A percentile compares a stretch with the other conserved stretches of the same genome.
Conservation (phyloP, 2,329 filamentous ascomycete genomes). For the Dryadomyces sulphureus region DNA sequence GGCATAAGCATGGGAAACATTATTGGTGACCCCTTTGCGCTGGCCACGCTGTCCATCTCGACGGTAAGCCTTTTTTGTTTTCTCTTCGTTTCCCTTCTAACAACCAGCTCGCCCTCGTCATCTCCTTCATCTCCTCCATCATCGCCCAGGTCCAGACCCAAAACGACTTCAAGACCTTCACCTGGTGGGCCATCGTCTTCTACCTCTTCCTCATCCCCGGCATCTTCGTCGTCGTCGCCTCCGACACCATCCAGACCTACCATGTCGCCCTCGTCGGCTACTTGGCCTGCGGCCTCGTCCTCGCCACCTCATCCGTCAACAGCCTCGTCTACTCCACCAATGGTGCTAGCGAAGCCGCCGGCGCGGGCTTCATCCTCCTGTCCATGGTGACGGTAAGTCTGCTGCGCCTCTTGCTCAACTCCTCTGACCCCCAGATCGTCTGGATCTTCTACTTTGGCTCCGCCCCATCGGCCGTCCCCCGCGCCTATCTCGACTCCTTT, state of each 20-base stretch:
- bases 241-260: slow-evolving; percentile 74
- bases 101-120: slow-evolving; percentile 78
- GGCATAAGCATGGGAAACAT: slow-evolving; percentile 74
- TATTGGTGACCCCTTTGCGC: slow-evolving; percentile 86
- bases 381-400: slow-evolving; percentile 76
- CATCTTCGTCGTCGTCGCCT: slow-evolving; percentile 69
- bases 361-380: slow-evolving; percentile 83
- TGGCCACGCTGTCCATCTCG: slow-evolving; percentile 85
- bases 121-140: slow-evolving; percentile 76
- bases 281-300: slow-evolving; percentile 65
- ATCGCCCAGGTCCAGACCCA: slow-evolving; percentile 45
- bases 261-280: slow-evolving; percentile 86
- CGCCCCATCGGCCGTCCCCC: slow-evolving; percentile 69
- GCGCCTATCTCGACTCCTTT: slow-evolving; percentile 90
- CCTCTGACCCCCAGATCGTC: slow-evolving; percentile 48
- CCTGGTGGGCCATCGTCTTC: slow-evolving; percentile 85
- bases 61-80: slow-evolving; percentile 48
- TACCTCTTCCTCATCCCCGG: slow-evolving; percentile 71
- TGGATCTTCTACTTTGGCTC: slow-evolving; percentile 99
- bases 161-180: slow-evolving; percentile 60
- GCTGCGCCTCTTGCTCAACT: not conserved
- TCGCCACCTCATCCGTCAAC: slow-evolving; percentile 78
- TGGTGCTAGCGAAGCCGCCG: slow-evolving; percentile 67
- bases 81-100: not conserved
- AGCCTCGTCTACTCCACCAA: slow-evolving; percentile 64